Evolutionary conservation across 768 basidiomycete genomes (phyloP), one percentile per base, ranked within the genome.

Genomic region (Pisolithus orientalis): DNA sequence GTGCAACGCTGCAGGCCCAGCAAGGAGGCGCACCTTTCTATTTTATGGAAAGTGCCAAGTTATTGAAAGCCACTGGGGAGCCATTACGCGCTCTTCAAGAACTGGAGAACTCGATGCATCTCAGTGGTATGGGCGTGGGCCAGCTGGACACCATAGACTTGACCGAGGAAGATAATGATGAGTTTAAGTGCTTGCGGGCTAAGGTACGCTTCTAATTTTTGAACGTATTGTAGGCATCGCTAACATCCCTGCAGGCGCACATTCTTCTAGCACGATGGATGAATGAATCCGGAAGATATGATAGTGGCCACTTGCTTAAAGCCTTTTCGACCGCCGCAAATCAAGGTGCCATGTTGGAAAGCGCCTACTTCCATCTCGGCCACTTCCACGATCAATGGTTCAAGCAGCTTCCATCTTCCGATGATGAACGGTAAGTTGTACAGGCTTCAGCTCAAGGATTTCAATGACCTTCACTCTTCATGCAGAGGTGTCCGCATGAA

Each of bases 241-340:
- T 28, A 58, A 49, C 8, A 3, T 21, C 38, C 10, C 17, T 21
- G 24, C 47, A 93, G 92, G 86, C 87, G 5, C 80, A 85, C 55
- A 76, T 88, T 31, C 75, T 96, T 10, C 83, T 85, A 37, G 92
- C 91, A 13, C 84, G 92, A 13, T 98, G 94, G 94, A 91, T 93
- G 82, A 79, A 84, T 47, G 93, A 97, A 53, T 85, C 90, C 0
- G 90, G 87, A 47, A 77, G 96, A 21, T 94, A 83, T 59, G 89
- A 87, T 10, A 69, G 72, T 17, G 76, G 78, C 17, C 70, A 76
- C 1, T 81, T 96, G 17, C 74, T 83, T 55, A 77, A 74, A 37
- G 75, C 79, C 8, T 85, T 87, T 62, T 65, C 72, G 39, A 70
- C 68, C 8, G 83, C 81, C 6, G 71, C 78, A 1, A 71, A 73